phyloP scores from a whole-genome alignment of 2,329 filamentous ascomycete genomes.

The Lecanicillium sp. region DNA sequence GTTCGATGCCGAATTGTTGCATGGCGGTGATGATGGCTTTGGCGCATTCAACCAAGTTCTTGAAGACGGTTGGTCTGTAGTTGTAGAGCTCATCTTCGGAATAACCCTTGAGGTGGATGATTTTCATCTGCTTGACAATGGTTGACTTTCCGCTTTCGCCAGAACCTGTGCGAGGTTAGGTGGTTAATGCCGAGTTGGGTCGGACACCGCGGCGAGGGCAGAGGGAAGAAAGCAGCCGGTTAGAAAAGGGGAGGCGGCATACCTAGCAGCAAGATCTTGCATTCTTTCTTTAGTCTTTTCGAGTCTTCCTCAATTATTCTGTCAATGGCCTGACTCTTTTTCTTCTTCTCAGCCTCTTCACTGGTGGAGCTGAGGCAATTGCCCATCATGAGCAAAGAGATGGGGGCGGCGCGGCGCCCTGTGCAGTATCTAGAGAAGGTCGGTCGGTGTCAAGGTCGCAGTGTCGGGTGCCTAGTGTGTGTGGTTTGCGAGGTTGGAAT shows the following conservation, averaged over 20 bases:
- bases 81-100: constrained; percentile 87
- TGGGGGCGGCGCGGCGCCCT: constrained; percentile 9
- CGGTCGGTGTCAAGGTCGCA: not conserved
- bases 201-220: not conserved
- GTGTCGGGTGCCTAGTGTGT: not conserved
- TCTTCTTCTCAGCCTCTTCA: constrained; percentile 88
- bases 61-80: constrained; percentile 95
- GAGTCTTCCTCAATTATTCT: constrained; percentile 91
- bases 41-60: constrained; percentile 94
- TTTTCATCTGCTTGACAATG: constrained; percentile 99
- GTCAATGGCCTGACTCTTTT: constrained; percentile 94
- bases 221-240: too few species aligned
- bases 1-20: constrained; percentile 83
- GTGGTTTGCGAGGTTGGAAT: not conserved
- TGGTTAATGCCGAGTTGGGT: constrained; percentile 16
- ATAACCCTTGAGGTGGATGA: constrained; percentile 98
- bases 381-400: constrained; percentile 61
- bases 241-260: constrained; percentile 36
- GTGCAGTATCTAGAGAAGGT: not conserved
- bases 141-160: constrained; percentile 99
- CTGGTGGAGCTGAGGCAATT: constrained; percentile 84
- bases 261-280: constrained; percentile 97
- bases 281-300: constrained; percentile 86
- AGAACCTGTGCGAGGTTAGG: constrained; percentile 58
- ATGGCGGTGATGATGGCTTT: constrained; percentile 90